Percentiles rank a stretch among this genome's conserved stretches.
Evolutionary conservation across 176 grass and related monocot species (phyloP).

Genomic region (Phoenix roebelenii): DNA sequence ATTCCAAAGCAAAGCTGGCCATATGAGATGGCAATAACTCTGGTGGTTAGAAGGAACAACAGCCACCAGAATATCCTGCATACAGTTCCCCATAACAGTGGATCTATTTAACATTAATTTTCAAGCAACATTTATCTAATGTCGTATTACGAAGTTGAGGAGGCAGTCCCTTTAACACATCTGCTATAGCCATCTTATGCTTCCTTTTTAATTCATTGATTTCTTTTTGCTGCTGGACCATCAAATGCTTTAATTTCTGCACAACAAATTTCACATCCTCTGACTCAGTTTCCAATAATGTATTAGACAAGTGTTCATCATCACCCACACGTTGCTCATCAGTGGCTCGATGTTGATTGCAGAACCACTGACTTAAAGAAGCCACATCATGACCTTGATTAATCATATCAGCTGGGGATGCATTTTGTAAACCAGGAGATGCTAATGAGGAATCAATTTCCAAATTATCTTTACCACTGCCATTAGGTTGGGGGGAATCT

Average conservation of each 20-base stretch:
- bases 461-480: background rate
- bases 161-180: conserved; percentile 25
- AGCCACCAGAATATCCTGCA: too few species aligned
- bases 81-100: too few species aligned
- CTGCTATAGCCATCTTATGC: conserved; percentile 28
- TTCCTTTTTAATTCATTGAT: conserved; percentile 29
- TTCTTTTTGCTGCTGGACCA: conserved; percentile 38
- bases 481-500: background rate
- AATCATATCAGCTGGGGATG: background rate
- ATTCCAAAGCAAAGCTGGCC: too few species aligned
- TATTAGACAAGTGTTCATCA: conserved; percentile 5
- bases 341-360: background rate
- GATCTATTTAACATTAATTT: conserved; percentile 8
- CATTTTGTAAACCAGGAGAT: background rate
- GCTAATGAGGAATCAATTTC: background rate
- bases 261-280: background rate
- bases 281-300: background rate
- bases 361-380: background rate
- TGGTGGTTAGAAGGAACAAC: too few species aligned
- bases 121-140: conserved; percentile 37
- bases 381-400: background rate
- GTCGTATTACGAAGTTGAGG: conserved; percentile 27
- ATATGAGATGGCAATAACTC: too few species aligned
- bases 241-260: conserved; percentile 24
- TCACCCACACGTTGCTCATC: background rate